These are phyloP conservation scores for Aplosporella prunicola DNA, from an alignment of 2,329 filamentous ascomycete species.

Conservation along the genomic window DNA sequence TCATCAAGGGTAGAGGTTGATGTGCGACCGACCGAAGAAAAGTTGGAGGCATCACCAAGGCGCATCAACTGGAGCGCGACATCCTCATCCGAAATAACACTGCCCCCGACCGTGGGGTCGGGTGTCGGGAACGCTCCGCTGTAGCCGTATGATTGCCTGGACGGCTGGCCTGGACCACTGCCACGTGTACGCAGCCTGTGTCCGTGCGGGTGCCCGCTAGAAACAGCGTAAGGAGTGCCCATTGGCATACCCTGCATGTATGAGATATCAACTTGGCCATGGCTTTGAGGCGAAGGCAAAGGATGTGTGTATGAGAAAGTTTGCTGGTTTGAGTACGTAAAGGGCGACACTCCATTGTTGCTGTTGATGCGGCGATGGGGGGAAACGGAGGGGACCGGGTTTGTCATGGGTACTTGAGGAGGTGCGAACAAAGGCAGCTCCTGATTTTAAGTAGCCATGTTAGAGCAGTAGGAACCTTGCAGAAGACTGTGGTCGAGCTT, in stretches of 20 bases:
- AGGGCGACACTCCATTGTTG: slow-evolving; percentile 63
- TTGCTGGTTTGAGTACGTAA: slow-evolving; percentile 65
- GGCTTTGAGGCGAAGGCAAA: slow-evolving; percentile 76
- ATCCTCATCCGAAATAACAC: slow-evolving; percentile 96
- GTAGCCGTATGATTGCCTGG: too few relatives aligned
- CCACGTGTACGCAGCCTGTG: slow-evolving; percentile 28
- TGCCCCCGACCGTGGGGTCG: slow-evolving; percentile 83
- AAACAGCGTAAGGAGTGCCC: slow-evolving; percentile 27
- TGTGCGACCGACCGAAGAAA: slow-evolving; percentile 75
- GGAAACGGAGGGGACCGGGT: slow-evolving; percentile 96
- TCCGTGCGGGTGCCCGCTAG: slow-evolving; percentile 23
- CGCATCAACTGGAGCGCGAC: slow-evolving; percentile 96
- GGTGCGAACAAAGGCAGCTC: slow-evolving; percentile 93
- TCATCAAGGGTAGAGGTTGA: slow-evolving; percentile 91
- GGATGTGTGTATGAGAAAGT: slow-evolving; percentile 69
- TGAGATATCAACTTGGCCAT: slow-evolving; percentile 35
- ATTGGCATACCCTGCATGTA: slow-evolving; percentile 24
- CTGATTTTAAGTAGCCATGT: slow-evolving; percentile 39
- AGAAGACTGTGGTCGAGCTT: slow-evolving; percentile 39
- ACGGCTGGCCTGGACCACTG: slow-evolving; percentile 30
- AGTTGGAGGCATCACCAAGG: slow-evolving; percentile 85
- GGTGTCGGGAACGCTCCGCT: slow-evolving; percentile 62
- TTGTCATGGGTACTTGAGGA: slow-evolving; percentile 66
- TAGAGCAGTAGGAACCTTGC: slow-evolving; percentile 11
- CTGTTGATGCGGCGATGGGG: slow-evolving; percentile 73